A percentile compares a stretch with the other conserved stretches of the same genome.
These are phyloP conservation scores for Boletus reticulatus DNA, from an alignment of 768 basidiomycete species.

Conservation along the genomic window DNA sequence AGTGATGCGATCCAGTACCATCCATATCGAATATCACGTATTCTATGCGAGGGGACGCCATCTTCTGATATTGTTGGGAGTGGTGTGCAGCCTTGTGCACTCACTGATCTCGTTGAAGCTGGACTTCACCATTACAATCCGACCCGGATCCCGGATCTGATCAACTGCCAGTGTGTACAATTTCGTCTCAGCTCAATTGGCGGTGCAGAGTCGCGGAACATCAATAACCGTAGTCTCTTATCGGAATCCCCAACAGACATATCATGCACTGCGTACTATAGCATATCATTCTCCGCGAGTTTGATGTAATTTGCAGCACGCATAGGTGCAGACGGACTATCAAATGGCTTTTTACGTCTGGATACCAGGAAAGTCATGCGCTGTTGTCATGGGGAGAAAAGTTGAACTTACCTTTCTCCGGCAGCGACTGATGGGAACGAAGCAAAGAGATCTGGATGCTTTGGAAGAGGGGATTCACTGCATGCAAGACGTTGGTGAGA, in stretches of 20 bases:
- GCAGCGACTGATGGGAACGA: conserved; percentile 96
- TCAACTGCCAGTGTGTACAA: too few relatives aligned
- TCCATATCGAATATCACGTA: conserved; percentile 78
- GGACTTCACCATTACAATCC: too few relatives aligned
- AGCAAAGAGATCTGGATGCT: conserved; percentile 93
- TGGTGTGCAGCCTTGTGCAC: too few relatives aligned
- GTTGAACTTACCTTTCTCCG: conserved; percentile 76
- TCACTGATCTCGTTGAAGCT: too few relatives aligned
- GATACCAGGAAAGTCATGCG: conserved; percentile 11
- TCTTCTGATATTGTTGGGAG: background rate
- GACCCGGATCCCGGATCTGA: too few relatives aligned
- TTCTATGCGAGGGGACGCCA: conserved; percentile 37
- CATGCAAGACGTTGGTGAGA: background rate
- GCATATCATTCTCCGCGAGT: conserved; percentile 59
- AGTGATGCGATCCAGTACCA: conserved; percentile 36
- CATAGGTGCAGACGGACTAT: conserved; percentile 78
- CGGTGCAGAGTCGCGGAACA: too few relatives aligned
- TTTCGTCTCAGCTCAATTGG: too few relatives aligned
- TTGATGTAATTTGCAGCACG: conserved; percentile 68
- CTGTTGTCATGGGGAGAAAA: background rate
- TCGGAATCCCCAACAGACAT: background rate
- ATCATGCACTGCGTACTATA: conserved; percentile 13
- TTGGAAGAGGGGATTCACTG: conserved; percentile 92
- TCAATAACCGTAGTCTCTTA: too few relatives aligned
- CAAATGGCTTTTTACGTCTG: conserved; percentile 75